Evolutionary conservation across 257 asterid species (phyloP), one percentile per base, ranked within the genome.

Genomic region (Petunia axillaris): DNA sequence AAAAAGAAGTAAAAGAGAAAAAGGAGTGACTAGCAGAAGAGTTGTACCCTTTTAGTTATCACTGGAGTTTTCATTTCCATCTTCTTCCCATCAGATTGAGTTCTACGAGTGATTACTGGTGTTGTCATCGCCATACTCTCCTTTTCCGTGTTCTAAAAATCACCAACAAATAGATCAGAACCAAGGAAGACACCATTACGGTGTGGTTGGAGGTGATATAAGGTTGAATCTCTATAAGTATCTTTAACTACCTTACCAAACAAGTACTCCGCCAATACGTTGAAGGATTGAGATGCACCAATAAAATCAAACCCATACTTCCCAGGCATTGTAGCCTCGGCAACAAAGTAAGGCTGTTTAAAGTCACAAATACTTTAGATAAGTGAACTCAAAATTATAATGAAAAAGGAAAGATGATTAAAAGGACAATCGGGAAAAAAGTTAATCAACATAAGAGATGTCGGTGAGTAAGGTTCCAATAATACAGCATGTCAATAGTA

Each of bases 61-160:
- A 93, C 98, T 46, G 98, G 97, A 73, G 98, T 93, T 65, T 95
- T 93, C 98, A 94, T 93, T 67, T 90, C 98, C 98, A 93, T 89
- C 85, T 85, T 91, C 91, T 87, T 91, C 76, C 97, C 97, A 11
- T 86, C 87, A 3, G 89, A 79, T 79, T 89, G 82, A 38, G 54
- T n/a, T 85, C 76, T 85, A 81, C 92, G 89, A 77, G 95, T 93
- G 83, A 87, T 82, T 81, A 93, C 96, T 35, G 98, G 98, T 10
- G 96, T 89, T 5, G 98, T 93, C 98, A 93, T 94, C 87, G 90
- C 94, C 98, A 93, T 94, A 81, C 85, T 85, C 91, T 91, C 89
- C 80, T 87, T 84, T 54, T 66, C 81, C 43, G 91, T 88, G 78
- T 94, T 94, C 98, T 94, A 87, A 65, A 83, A 60, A 46, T 81